Percentiles rank a stretch among this genome's conserved stretches.
phyloP scores from a whole-genome alignment of 768 basidiomycete genomes.

The Hemileccinum rubropunctum region DNA sequence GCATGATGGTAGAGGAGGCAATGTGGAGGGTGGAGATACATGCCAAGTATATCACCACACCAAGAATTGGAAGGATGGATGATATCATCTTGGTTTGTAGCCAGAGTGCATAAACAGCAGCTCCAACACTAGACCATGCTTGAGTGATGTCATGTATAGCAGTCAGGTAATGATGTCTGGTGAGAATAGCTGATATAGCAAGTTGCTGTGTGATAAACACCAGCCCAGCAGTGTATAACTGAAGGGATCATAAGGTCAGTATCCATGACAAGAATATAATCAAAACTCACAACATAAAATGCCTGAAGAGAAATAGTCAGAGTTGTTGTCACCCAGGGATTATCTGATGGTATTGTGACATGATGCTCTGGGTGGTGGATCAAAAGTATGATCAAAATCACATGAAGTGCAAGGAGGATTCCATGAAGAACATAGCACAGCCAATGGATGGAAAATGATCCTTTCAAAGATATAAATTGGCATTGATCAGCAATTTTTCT shows the following conservation, averaged over 20 bases:
- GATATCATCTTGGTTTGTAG: too few relatives aligned
- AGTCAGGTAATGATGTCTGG: slow-evolving; percentile 6
- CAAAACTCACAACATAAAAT: background rate
- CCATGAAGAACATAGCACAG: background rate
- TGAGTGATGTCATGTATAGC: too few relatives aligned
- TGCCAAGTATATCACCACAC: too few relatives aligned
- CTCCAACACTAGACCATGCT: too few relatives aligned
- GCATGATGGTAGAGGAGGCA: too few relatives aligned
- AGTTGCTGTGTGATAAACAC: slow-evolving; percentile 24
- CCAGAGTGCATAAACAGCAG: too few relatives aligned
- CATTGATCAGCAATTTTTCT: background rate
- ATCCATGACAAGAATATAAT: background rate
- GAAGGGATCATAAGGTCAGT: background rate
- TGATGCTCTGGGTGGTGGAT: background rate
- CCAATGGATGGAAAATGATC: background rate
- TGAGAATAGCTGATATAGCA: slow-evolving; percentile 2
- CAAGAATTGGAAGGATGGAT: too few relatives aligned
- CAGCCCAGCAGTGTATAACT: slow-evolving; percentile 17
- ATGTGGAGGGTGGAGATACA: too few relatives aligned
- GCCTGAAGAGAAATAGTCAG: background rate
- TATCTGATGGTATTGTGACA: background rate
- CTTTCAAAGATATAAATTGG: background rate
- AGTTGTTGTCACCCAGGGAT: background rate
- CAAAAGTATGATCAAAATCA: background rate
- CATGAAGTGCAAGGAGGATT: background rate